These are phyloP conservation scores for Ramaria sp. DNA, from an alignment of 768 basidiomycete genomes.

Conservation along the genomic window DNA sequence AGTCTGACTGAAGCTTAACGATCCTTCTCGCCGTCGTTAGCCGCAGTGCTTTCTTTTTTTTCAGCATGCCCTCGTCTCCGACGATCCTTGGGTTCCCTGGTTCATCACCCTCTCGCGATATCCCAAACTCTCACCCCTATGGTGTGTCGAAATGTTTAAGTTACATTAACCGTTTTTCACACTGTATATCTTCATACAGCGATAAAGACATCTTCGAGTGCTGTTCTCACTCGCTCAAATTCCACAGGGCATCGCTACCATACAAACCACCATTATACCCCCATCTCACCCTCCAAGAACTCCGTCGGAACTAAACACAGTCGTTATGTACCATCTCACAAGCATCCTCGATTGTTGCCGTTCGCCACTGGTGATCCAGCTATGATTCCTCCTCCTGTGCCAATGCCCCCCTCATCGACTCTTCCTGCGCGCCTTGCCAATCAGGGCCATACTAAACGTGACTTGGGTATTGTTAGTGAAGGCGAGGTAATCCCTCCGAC, in stretches of 20 bases:
- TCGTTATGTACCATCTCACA: conserved; percentile 3
- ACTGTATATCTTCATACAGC: neutral
- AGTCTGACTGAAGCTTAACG: no score
- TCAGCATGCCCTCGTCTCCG: neutral
- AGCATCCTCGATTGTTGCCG: neutral
- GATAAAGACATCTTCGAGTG: conserved; percentile 8
- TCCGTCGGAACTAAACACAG: neutral
- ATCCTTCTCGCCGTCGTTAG: no score
- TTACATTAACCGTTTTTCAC: neutral
- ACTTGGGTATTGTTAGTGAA: neutral
- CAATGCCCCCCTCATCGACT: neutral
- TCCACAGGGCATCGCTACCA: neutral
- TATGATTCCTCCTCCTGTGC: neutral
- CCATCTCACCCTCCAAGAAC: neutral
- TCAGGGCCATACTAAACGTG: neutral
- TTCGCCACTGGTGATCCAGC: neutral
- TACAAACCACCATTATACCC: conserved; percentile 1
- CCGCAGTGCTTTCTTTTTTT: no score
- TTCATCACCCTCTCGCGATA: neutral
- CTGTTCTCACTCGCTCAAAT: conserved; percentile 6
- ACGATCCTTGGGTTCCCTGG: neutral
- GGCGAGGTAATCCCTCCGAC: neutral
- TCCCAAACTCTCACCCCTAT: neutral
- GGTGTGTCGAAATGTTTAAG: neutral
- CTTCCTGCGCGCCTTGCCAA: neutral